Percentiles rank a stretch among this genome's conserved stretches.
Evolutionary conservation across 2,329 filamentous ascomycete species (phyloP).

Genomic region (Daldinia eschscholtzii): DNA sequence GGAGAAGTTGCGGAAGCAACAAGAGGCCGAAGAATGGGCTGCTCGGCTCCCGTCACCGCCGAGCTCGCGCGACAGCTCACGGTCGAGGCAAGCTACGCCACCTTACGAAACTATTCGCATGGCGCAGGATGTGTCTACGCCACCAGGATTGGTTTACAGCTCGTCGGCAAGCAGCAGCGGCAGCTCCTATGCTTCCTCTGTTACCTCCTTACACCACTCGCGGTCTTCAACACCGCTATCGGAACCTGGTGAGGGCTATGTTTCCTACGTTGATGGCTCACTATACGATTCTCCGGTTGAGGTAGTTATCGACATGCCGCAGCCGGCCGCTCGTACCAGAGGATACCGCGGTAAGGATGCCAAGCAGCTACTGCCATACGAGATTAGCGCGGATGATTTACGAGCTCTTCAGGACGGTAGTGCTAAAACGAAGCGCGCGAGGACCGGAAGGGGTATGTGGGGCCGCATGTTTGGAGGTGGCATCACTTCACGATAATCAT

Average conservation of each 20-base stretch:
- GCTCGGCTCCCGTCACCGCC: constrained; percentile 62
- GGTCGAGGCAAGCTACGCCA: constrained; percentile 55
- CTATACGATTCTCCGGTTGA: constrained; percentile 65
- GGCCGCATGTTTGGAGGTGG: constrained; percentile 65
- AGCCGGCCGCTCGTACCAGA: constrained; percentile 54
- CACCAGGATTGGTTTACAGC: constrained; percentile 62
- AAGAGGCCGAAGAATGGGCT: constrained; percentile 57
- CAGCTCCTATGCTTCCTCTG: constrained; percentile 63
- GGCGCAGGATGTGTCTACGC: constrained; percentile 57
- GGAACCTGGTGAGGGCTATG: constrained; percentile 60
- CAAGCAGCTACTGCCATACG: constrained; percentile 62
- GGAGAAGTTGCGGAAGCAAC: constrained; percentile 58
- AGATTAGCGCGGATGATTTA: constrained; percentile 67
- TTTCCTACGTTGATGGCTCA: constrained; percentile 56
- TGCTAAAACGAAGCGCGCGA: constrained; percentile 63
- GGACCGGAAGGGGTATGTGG: constrained; percentile 64
- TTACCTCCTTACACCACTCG: constrained; percentile 61
- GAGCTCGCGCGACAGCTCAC: constrained; percentile 58
- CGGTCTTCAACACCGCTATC: constrained; percentile 66
- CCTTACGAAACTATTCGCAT: constrained; percentile 58
- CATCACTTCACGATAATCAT: constrained; percentile 55
- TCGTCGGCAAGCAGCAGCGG: constrained; percentile 54
- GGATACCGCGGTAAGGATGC: constrained; percentile 49
- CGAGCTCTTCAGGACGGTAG: constrained; percentile 62
- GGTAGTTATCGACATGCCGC: constrained; percentile 57